Evolutionary conservation across 495 filamentous ascomycete species (phyloP), one percentile per base, ranked within the genome.

Genomic region (Aspergillus nanangensis): DNA sequence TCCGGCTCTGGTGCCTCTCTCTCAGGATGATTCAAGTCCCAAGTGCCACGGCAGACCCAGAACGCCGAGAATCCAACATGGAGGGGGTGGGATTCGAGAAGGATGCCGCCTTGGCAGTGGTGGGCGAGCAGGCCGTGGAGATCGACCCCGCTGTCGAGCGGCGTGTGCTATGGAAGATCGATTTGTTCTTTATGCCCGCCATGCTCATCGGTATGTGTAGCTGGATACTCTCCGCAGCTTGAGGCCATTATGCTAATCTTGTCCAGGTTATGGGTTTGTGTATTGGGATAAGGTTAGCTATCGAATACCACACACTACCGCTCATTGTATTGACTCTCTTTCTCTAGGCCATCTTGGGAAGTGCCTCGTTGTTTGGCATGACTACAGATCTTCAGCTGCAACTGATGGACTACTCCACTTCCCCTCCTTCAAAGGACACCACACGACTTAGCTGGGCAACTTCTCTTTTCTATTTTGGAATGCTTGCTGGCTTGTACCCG

Each of bases 271-370:
- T 67, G 84, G 84, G 9, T 69, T 90, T 38, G 83, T 88, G 5
- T 90, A 88, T 60, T 88, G 86, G 56, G 86, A 90, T 61, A 90
- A 88, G 60, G 79, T 76, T 47, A n/a, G 53, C n/a, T n/a, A n/a
- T 38, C 24, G 25, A 29, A 7, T 11, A 7, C 7, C 7, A 11
- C 25, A 11, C 25, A 29, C 25, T 7, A 29, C 25, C 25, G 25
- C 11, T n/a, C 17, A 29, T 42, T 8, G 3, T 35, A 8, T 32
- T 13, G 17, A 29, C 8, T n/a, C 24, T 8, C 43, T 50, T 20
- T 11, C 7, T n/a, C 44, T 0, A 83, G 79, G 84, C 84, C 5
- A 87, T 90, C 45, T 61, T 88, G 4, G 85, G 85, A n/a, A 76
- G 77, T 43, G 84, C 84, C 0, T 74, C 77, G 8, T 72, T 89